Conservation (phyloP, 2,329 filamentous ascomycete genomes). For the Lizonia empirigonia region DNA sequence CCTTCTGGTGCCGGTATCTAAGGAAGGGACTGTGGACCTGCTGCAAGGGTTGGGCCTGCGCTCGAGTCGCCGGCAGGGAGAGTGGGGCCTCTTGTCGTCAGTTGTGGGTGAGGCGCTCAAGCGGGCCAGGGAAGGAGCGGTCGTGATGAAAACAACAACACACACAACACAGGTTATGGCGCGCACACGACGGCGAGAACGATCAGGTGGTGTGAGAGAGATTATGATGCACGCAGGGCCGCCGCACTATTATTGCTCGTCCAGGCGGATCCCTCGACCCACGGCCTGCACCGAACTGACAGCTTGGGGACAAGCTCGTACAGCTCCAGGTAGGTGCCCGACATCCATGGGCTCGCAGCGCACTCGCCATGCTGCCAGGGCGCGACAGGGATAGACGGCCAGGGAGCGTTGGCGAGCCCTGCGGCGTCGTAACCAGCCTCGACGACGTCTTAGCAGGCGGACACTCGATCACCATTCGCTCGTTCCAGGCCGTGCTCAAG, state of each 20-base stretch:
- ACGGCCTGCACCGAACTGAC: slow-evolving; percentile 14
- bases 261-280: slow-evolving; percentile 13
- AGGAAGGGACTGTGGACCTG: slow-evolving; percentile 22
- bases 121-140: slow-evolving; percentile 35
- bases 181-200: background rate
- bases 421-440: slow-evolving; percentile 22
- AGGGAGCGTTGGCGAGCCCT: slow-evolving; percentile 33
- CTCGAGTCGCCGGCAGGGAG: slow-evolving; percentile 24
- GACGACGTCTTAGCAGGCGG: slow-evolving; percentile 17
- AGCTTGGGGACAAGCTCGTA: slow-evolving; percentile 14
- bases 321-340: slow-evolving; percentile 14
- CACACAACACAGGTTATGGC: background rate
- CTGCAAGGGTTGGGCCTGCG: slow-evolving; percentile 43
- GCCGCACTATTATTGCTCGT: slow-evolving; percentile 18
- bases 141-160: slow-evolving; percentile 2
- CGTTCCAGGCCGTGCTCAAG: slow-evolving; percentile 24
- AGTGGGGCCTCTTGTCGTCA: slow-evolving; percentile 36
- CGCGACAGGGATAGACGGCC: slow-evolving; percentile 27
- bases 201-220: slow-evolving; percentile 1
- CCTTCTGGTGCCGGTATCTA: slow-evolving; percentile 24
- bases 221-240: slow-evolving; percentile 7
- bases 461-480: slow-evolving; percentile 26
- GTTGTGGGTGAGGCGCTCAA: slow-evolving; percentile 24
- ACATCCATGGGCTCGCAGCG: slow-evolving; percentile 3
- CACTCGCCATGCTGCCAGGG: slow-evolving; percentile 27